These are phyloP conservation scores for Ascochyta clinopodiicola DNA, from an alignment of 2,329 filamentous ascomycete genomes.

Conservation along the genomic window DNA sequence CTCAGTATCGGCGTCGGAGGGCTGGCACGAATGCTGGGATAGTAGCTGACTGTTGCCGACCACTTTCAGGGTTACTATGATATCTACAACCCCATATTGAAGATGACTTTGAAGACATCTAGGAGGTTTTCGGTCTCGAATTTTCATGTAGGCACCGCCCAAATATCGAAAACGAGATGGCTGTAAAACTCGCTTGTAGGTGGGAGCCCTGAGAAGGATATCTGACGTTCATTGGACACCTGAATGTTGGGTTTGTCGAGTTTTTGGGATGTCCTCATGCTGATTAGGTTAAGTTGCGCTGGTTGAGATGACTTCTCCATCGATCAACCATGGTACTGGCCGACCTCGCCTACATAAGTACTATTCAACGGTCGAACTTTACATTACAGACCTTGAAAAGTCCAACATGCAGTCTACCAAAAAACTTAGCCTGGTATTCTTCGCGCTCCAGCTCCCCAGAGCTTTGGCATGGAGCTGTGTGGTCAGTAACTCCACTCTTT, in stretches of 20 bases:
- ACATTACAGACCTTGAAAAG: background rate
- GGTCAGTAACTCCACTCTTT: background rate
- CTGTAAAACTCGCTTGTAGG: no score
- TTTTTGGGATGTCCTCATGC: no score
- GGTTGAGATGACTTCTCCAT: background rate
- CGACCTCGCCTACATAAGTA: background rate
- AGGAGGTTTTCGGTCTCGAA: no score
- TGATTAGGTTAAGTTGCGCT: no score
- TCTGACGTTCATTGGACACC: no score
- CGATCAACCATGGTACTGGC: background rate
- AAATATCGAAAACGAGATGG: no score
- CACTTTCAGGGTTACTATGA: no score
- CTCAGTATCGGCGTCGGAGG: slow-evolving; percentile 37
- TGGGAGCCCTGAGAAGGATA: no score
- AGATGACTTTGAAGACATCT: no score
- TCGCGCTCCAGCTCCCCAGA: background rate
- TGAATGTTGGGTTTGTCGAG: no score
- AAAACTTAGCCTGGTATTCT: background rate
- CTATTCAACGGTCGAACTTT: background rate
- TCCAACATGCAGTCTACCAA: background rate
- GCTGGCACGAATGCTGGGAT: slow-evolving; percentile 31
- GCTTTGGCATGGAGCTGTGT: background rate
- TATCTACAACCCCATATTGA: no score
- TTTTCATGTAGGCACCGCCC: no score
- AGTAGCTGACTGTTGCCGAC: background rate